Conservation (phyloP, 2,329 filamentous ascomycete genomes). For the Sarocladium kiliense region DNA sequence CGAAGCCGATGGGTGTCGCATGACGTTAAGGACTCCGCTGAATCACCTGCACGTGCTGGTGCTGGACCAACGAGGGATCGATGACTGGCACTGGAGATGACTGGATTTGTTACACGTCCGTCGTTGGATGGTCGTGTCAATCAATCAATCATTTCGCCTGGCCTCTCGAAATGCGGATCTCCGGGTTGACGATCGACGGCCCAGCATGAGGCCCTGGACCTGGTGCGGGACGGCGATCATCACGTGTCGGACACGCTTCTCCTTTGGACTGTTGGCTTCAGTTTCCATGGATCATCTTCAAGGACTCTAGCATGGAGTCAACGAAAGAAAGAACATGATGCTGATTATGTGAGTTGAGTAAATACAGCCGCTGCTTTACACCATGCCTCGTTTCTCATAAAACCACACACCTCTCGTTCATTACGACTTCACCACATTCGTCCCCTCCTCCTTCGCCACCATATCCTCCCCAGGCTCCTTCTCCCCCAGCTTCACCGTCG, state of each 20-base stretch:
- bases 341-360: background rate
- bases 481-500: conserved; percentile 29
- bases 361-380: background rate
- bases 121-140: too few species aligned
- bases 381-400: background rate
- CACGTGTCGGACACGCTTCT: too few species aligned
- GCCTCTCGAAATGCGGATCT: too few species aligned
- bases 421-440: conserved; percentile 4
- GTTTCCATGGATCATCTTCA: too few species aligned
- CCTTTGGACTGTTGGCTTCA: too few species aligned
- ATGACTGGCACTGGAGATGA: background rate
- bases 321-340: too few species aligned
- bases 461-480: conserved; percentile 23
- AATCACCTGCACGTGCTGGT: conserved; percentile 5
- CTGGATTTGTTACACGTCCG: background rate
- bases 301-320: background rate
- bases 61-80: background rate
- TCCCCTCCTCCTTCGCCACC: conserved; percentile 13
- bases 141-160: too few species aligned
- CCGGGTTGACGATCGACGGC: too few species aligned
- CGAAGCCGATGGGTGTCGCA: conserved; percentile 7
- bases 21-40: conserved; percentile 12
- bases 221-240: too few species aligned
- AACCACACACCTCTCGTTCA: background rate
- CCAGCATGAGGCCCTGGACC: too few species aligned